Evolutionary conservation across 139 green algal species (phyloP).

Genomic region (Mesotaenium endlicherianum): DNA sequence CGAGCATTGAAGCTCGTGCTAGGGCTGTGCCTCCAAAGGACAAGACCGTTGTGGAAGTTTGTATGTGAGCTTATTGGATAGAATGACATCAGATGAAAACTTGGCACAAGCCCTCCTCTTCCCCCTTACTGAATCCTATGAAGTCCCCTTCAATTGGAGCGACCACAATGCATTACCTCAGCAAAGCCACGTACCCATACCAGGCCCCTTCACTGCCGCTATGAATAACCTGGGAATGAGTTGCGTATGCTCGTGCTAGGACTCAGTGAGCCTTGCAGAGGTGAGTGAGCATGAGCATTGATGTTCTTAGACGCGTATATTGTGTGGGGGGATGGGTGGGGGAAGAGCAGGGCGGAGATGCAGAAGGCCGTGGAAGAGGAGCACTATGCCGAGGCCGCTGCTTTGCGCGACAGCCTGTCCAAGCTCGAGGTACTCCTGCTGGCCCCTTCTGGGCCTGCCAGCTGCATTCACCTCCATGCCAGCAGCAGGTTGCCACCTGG

Average conservation of each 20-base stretch:
- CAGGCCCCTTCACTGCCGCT: neutral
- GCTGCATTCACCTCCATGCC: neutral
- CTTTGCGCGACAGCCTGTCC: constrained; percentile 46
- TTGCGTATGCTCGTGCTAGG: neutral
- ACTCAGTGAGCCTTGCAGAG: neutral
- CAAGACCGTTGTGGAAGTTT: too few species aligned
- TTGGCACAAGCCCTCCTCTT: too few species aligned
- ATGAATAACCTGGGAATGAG: neutral
- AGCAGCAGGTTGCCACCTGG: too few species aligned
- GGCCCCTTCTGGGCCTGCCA: neutral
- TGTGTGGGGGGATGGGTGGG: constrained; percentile 1
- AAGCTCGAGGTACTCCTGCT: constrained; percentile 51
- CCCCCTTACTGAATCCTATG: too few species aligned
- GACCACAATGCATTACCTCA: neutral
- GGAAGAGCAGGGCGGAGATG: constrained; percentile 38
- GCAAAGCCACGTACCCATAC: neutral
- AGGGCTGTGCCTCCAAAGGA: too few species aligned
- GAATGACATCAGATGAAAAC: too few species aligned
- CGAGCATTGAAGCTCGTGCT: too few species aligned
- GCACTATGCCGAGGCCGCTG: constrained; percentile 53
- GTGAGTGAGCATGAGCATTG: neutral
- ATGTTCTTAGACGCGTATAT: too few species aligned
- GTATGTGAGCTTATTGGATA: too few species aligned
- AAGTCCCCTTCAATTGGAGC: too few species aligned
- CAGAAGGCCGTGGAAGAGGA: constrained; percentile 59